phyloP scores from a whole-genome alignment of 2,329 filamentous ascomycete genomes.

The Aspergillus unguis region DNA sequence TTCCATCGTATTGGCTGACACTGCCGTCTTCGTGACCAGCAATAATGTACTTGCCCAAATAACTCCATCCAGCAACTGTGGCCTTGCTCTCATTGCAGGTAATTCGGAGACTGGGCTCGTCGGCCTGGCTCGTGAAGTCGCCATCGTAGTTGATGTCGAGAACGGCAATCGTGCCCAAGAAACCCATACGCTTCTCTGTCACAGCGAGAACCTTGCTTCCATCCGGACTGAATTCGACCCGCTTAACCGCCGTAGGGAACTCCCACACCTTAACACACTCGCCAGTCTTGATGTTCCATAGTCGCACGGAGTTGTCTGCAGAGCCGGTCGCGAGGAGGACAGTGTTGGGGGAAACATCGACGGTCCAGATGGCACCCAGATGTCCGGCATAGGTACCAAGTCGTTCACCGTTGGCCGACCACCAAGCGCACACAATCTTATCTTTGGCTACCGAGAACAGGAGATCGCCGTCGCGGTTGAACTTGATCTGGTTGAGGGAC shows the following conservation, averaged over 20 bases:
- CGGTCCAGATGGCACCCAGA: slow-evolving; percentile 96
- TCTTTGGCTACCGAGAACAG: slow-evolving; percentile 96
- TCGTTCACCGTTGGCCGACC: slow-evolving; percentile 94
- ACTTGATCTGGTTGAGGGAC: slow-evolving; percentile 93
- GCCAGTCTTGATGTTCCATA: slow-evolving; percentile 94
- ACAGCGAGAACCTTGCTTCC: slow-evolving; percentile 86
- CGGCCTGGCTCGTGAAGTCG: slow-evolving; percentile 70
- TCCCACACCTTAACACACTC: slow-evolving; percentile 96
- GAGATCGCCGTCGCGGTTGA: slow-evolving; percentile 92
- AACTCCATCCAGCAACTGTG: slow-evolving; percentile 95
- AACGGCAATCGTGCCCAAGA: slow-evolving; percentile 89
- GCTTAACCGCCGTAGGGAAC: slow-evolving; percentile 93
- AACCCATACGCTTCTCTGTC: slow-evolving; percentile 98
- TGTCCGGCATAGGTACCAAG: slow-evolving; percentile 96
- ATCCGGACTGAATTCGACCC: slow-evolving; percentile 95
- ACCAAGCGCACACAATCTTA: slow-evolving; percentile 96
- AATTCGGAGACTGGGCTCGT: slow-evolving; percentile 80
- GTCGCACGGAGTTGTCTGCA: slow-evolving; percentile 94
- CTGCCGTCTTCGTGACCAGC: slow-evolving; percentile 95
- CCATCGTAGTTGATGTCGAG: slow-evolving; percentile 83
- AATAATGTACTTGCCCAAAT: slow-evolving; percentile 92
- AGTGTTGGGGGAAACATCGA: slow-evolving; percentile 90
- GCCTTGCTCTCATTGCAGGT: slow-evolving; percentile 95
- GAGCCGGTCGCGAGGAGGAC: slow-evolving; percentile 91
- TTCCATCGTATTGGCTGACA: slow-evolving; percentile 85